Percentiles rank a stretch among this genome's conserved stretches.
phyloP scores from a whole-genome alignment of 495 filamentous ascomycete species.

The Lichenothelia convexa region DNA sequence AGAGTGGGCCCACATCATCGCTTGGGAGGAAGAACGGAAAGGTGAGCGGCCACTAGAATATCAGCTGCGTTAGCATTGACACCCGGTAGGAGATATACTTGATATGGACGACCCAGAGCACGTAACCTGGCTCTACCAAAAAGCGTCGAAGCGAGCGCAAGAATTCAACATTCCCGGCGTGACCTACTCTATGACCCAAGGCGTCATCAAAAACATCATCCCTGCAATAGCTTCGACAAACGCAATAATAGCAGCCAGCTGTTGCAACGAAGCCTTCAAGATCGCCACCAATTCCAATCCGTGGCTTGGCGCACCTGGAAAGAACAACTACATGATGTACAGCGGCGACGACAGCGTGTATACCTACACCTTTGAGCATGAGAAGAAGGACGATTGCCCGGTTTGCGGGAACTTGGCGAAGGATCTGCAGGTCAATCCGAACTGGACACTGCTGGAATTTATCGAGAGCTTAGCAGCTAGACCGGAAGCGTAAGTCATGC shows the following conservation, averaged over 20 bases:
- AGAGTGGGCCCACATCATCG: constrained; percentile 93
- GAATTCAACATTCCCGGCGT: constrained; percentile 88
- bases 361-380: constrained; percentile 88
- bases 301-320: constrained; percentile 33
- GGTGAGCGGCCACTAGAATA: constrained; percentile 26
- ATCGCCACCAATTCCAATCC: constrained; percentile 70
- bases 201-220: constrained; percentile 98
- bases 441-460: constrained; percentile 63
- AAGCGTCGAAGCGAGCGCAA: constrained; percentile 56
- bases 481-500: constrained; percentile 43
- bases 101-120: constrained; percentile 96
- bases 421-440: constrained; percentile 48
- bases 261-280: constrained; percentile 94
- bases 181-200: constrained; percentile 92
- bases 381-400: constrained; percentile 82
- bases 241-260: constrained; percentile 83
- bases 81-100: constrained; percentile 29
- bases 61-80: neutral
- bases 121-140: constrained; percentile 89
- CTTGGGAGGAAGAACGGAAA: constrained; percentile 47
- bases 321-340: constrained; percentile 98
- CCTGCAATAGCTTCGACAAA: constrained; percentile 97
- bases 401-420: constrained; percentile 76
- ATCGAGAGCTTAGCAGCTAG: constrained; percentile 67
- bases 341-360: constrained; percentile 88